Base-by-base conservation (phyloP, 1,284 basidiomycete genomes). In the Melampsora abietis-canadensis region DNA sequence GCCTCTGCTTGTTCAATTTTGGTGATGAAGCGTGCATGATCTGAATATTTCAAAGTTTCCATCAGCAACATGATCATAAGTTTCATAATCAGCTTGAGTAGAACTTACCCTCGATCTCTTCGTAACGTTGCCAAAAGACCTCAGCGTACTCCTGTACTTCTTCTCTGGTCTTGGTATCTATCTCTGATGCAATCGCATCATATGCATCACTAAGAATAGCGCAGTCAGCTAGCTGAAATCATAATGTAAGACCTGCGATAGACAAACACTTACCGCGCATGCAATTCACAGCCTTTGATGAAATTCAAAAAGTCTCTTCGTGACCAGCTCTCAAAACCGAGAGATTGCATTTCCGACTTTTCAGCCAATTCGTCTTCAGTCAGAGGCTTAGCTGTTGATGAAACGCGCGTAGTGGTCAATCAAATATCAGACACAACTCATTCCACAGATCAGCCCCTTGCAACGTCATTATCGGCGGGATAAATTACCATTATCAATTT, bases 251-350 rank as follows among this genome's bases (percentile, higher is more conserved):
- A 27, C 47, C n/a, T 15, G 51, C 10, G 57, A 59, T 57, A 30
- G 17, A 57, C 7, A 14, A 19, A 14, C 24, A 67, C 78, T 66
- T 54, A 78, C 74, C 92, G 92, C 70, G 94, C 95, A 81, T 93
- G 89, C 8, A 87, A 87, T 81, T 97, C 95, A 61, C 93, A 84
- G 0, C 89, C 92, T 68, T 88, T 86, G 64, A 97, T 87, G 80
- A 98, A 92, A 78, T 90, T 90, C 80, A 95, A 93, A 85, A 93
- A 98, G 81, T 98, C 94, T 60, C 92, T 87, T 77, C 92, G 86
- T 80, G 89, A 92, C 94, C 94, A 96, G 78, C 90, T 88, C 44
- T 88, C 87, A 83, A 96, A 96, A 17, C 94, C 93, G 75, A 90
- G 85, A 40, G 85, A 85, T n/a, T 89, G 87, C 46, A 91, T 87